Conservation (phyloP, 208 protist species). For the Acanthamoeba pearcei region DNA sequence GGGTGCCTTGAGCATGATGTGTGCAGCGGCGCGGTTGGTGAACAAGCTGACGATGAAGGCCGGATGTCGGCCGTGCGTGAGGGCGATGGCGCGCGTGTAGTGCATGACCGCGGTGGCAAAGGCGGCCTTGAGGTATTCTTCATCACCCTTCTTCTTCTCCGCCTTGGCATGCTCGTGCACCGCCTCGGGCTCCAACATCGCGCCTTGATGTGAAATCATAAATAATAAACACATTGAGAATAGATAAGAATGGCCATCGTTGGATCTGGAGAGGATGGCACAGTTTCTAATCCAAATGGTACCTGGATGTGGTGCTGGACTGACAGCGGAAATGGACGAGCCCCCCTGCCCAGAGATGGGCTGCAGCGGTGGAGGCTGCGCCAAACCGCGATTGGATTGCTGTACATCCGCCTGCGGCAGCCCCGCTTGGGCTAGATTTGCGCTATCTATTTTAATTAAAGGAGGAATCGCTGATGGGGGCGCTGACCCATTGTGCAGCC, state of each 20-base stretch:
- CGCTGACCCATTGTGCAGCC: not conserved
- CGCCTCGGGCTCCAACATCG: slow-evolving; percentile 19
- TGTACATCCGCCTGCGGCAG: not conserved
- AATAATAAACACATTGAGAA: not conserved
- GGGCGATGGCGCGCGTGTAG: slow-evolving; percentile 58
- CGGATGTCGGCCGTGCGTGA: slow-evolving; percentile 49
- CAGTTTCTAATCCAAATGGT: not conserved
- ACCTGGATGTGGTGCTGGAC: not conserved
- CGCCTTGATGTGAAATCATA: not conserved
- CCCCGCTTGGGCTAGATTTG: not conserved
- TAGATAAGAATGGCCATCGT: not conserved
- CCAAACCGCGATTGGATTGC: not conserved
- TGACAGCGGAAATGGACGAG: not conserved
- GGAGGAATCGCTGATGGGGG: slow-evolving; percentile 1
- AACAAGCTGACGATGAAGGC: slow-evolving; percentile 62
- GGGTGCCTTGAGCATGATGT: slow-evolving; percentile 52
- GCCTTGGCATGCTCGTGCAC: slow-evolving; percentile 70
- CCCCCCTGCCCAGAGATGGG: not conserved
- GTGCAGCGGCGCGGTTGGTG: slow-evolving; percentile 33
- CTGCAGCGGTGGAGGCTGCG: slow-evolving; percentile 11
- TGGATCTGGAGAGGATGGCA: not conserved
- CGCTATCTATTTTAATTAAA: not conserved
- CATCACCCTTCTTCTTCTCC: slow-evolving; percentile 63
- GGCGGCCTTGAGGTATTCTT: slow-evolving; percentile 29
- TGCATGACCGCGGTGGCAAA: slow-evolving; percentile 66